These are phyloP conservation scores for Colletotrichum musicola DNA, from an alignment of 2,329 filamentous ascomycete species.

Conservation along the genomic window DNA sequence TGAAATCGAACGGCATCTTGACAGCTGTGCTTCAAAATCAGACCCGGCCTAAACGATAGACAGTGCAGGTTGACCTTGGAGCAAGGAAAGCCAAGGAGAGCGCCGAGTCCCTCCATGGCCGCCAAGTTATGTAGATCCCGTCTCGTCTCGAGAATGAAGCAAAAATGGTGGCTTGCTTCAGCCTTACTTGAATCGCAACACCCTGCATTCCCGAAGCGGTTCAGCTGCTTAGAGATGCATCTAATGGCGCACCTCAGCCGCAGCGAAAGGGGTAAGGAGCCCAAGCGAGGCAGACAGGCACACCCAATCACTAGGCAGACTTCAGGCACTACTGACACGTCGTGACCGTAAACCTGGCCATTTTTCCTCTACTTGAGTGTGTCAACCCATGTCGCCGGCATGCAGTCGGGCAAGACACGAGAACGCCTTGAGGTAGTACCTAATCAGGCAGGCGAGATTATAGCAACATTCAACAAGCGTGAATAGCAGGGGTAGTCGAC, in stretches of 20 bases:
- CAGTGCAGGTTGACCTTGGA: background rate
- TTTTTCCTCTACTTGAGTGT: background rate
- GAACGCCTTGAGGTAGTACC: background rate
- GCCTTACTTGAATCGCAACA: background rate
- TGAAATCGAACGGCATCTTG: slow-evolving; percentile 56
- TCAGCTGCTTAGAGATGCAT: background rate
- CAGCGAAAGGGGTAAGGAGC: slow-evolving; percentile 13
- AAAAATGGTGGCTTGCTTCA: background rate
- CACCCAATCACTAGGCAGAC: slow-evolving; percentile 18
- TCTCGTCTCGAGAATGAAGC: background rate
- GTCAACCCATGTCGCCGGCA: background rate
- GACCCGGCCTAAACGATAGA: too few species aligned
- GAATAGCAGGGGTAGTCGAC: too few species aligned
- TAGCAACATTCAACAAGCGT: too few species aligned
- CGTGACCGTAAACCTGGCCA: background rate
- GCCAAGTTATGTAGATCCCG: background rate
- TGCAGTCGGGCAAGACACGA: background rate
- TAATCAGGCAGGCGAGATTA: background rate
- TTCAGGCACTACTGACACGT: background rate
- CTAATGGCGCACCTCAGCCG: slow-evolving; percentile 10
- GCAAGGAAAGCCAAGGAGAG: background rate
- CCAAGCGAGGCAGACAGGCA: background rate
- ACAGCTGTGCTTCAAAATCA: background rate
- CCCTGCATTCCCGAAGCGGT: background rate
- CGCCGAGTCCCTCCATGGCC: too few species aligned